Evolutionary conservation across 2,329 filamentous ascomycete species (phyloP).

Genomic region (Alternaria burnsii): DNA sequence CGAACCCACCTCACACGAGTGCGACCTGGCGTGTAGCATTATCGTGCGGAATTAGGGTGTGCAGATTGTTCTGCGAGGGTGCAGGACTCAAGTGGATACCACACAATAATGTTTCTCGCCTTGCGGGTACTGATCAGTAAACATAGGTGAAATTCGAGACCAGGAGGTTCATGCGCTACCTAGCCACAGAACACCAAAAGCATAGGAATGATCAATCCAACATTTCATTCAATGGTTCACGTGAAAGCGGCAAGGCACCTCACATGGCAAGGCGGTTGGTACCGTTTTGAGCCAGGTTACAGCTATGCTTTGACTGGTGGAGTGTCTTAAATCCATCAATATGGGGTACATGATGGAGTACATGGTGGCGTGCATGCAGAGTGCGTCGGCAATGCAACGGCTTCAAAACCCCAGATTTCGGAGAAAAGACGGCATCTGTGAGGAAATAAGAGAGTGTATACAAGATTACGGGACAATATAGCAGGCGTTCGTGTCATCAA

Average conservation of each 20-base stretch:
- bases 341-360: conserved; percentile 7
- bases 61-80: background rate
- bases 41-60: background rate
- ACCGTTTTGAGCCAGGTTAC: background rate
- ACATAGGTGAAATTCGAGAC: background rate
- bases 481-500: background rate
- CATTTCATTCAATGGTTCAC: background rate
- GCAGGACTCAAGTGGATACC: background rate
- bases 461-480: conserved; percentile 7
- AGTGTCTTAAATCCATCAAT: background rate
- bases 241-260: background rate
- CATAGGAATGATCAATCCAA: background rate
- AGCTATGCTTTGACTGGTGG: conserved; percentile 4
- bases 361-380: conserved; percentile 6
- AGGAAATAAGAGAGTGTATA: background rate
- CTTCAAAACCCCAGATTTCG: conserved; percentile 5
- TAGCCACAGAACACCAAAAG: background rate
- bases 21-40: background rate
- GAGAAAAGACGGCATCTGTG: conserved; percentile 2
- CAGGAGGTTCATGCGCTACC: background rate
- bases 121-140: conserved; percentile 6
- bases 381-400: conserved; percentile 4
- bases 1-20: background rate
- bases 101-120: too few relatives aligned
- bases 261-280: background rate